phyloP scores from a whole-genome alignment of 164 flowering plant genomes.

The Pachysandra terminalis region DNA sequence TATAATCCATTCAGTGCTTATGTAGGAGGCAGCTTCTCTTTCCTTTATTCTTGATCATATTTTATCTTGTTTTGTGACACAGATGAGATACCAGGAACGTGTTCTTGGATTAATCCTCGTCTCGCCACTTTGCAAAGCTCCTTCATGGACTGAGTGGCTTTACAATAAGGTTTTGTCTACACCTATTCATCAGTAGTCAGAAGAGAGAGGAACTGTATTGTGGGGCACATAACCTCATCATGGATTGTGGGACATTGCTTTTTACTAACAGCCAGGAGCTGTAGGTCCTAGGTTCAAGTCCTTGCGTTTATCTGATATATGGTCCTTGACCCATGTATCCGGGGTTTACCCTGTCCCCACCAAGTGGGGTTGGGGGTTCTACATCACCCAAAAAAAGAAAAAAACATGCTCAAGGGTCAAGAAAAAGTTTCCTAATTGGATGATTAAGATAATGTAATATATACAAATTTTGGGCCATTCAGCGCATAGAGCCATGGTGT shows the following conservation, averaged over 20 bases:
- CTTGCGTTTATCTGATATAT: too few species aligned
- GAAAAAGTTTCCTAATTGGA: neutral
- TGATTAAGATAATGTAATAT: neutral
- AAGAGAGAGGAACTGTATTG: neutral
- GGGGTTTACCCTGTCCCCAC: too few species aligned
- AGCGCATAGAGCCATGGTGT: neutral
- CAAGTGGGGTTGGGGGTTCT: too few species aligned
- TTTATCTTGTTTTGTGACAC: constrained; percentile 10
- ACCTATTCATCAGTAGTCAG: neutral
- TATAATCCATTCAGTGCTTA: neutral
- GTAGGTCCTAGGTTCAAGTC: neutral
- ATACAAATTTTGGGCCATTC: neutral
- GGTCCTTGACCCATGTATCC: too few species aligned
- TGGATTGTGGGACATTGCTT: neutral
- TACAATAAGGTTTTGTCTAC: constrained; percentile 55
- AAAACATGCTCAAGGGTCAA: neutral
- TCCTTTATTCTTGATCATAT: neutral
- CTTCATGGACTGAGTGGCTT: constrained; percentile 80
- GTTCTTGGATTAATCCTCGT: constrained; percentile 74
- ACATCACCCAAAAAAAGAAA: too few species aligned
- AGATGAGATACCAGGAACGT: constrained; percentile 61
- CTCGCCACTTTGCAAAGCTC: constrained; percentile 67
- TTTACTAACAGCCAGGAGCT: neutral
- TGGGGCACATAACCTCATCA: neutral
- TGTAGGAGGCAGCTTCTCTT: neutral